A percentile compares a stretch with the other conserved stretches of the same genome.
These are phyloP conservation scores for Oxyria digyna DNA, from an alignment of 148 eudicot genomes.

Conservation along the genomic window DNA sequence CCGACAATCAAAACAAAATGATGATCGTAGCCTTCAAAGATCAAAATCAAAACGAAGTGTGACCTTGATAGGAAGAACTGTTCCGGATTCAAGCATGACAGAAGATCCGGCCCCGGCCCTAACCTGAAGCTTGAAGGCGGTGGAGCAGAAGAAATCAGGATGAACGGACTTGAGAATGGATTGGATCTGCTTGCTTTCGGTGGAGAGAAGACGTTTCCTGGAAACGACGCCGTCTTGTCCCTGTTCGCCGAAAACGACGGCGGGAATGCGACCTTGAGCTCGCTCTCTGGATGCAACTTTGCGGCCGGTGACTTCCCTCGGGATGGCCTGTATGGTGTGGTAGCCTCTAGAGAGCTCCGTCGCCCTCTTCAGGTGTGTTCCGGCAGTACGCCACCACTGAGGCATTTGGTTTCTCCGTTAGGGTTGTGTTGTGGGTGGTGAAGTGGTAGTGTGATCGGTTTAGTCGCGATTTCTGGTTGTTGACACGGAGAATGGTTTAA, in stretches of 20 bases:
- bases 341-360: slow-evolving; percentile 19
- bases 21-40: not conserved
- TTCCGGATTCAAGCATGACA: slow-evolving; percentile 40
- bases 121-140: slow-evolving; percentile 64
- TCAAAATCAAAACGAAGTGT: not conserved
- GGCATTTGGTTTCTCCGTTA: slow-evolving; percentile 23
- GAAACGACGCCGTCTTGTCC: slow-evolving; percentile 16
- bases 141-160: slow-evolving; percentile 62
- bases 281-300: slow-evolving; percentile 52
- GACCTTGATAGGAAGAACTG: slow-evolving; percentile 73
- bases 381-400: slow-evolving; percentile 54
- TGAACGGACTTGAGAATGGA: slow-evolving; percentile 41
- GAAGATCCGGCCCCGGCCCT: slow-evolving; percentile 90
- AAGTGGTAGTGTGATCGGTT: not conserved
- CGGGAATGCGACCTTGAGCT: slow-evolving; percentile 81
- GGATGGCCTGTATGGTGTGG: slow-evolving; percentile 89
- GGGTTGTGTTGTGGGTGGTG: no score
- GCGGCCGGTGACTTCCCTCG: slow-evolving; percentile 54
- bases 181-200: slow-evolving; percentile 77
- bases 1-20: not conserved
- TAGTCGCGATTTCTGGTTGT: not conserved
- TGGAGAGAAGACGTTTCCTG: slow-evolving; percentile 46
- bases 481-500: not conserved
- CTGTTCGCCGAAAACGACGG: slow-evolving; percentile 48
- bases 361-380: slow-evolving; percentile 17